Evolutionary conservation across 2,329 filamentous ascomycete species (phyloP), one percentile per base, ranked within the genome.

Genomic region (Plectosphaerella cucumerina): DNA sequence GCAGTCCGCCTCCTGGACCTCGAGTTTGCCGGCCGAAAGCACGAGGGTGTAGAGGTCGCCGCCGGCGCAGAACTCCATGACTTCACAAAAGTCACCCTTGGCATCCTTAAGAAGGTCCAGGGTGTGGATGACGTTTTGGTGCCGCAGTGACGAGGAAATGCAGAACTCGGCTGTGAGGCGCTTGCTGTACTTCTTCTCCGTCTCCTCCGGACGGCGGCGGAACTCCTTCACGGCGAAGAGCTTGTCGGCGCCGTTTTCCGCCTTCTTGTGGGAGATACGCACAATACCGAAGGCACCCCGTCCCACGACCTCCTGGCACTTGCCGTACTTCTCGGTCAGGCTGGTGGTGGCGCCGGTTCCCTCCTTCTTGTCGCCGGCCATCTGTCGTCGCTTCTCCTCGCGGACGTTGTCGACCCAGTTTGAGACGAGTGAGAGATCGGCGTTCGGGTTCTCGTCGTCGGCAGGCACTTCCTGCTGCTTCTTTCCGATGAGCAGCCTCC

Each of bases 181-280:
- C 69, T 97, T 99, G 77, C 94, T 95, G 69, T 97, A 99, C 67
- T 96, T 96, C 74, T 96, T 96, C 60, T 92, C 86, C 14, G 90
- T 96, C 71, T 99, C 94, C 61, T 96, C 90, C 1, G 93, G 92
- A 46, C 92, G 84, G 57, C 93, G 88, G 53, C 93, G 90, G 73
- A 99, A 99, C 70, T 99, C 94, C 72, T 99, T 99, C 65, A 99
- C 93, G 35, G 94, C 94, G 64, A 94, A 99, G 10, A 99, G 80
- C 72, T 95, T 92, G 72, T 97, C 94, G 61, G 81, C 85, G 60
- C 90, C 87, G 62, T 86, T 89, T 14, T 90, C 88, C 54, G 95
- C 81, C 54, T 90, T 87, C 73, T 99, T 99, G 81, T 97, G 94
- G 15, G 93, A 96, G 69, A 97, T 96, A 54, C 94, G 85, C 57